Conservation (phyloP, 2,329 filamentous ascomycete species). For the Neopestalotiopsis sp. region DNA sequence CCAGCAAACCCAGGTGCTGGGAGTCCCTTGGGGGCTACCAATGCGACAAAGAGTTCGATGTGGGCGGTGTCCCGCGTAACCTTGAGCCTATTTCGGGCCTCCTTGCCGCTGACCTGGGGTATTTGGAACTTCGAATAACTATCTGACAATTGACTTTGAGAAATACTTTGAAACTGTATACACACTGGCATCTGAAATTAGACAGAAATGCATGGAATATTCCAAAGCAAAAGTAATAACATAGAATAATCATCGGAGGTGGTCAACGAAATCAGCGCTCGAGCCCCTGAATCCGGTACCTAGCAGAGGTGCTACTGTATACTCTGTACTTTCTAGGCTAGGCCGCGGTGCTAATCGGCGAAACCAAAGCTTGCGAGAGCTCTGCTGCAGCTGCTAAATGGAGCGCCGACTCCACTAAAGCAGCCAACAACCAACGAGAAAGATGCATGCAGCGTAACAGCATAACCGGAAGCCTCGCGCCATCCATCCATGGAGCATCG, state of each 20-base stretch:
- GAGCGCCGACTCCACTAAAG: slow-evolving; percentile 9
- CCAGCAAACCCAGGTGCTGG: not conserved
- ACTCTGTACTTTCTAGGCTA: not conserved
- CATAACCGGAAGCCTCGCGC: not conserved
- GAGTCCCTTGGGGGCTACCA: not conserved
- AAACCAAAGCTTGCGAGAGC: not conserved
- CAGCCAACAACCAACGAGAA: slow-evolving; percentile 5
- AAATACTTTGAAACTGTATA: not conserved
- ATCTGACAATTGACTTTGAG: not conserved
- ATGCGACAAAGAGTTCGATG: not conserved
- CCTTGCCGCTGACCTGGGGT: not conserved
- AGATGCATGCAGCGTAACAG: not conserved
- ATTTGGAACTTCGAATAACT: not conserved
- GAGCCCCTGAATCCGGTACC: not conserved
- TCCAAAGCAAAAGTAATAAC: not conserved
- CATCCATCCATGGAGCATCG: not conserved
- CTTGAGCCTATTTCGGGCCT: not conserved
- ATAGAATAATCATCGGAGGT: not conserved
- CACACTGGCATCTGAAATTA: not conserved
- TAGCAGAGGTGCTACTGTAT: not conserved
- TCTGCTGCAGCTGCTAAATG: not conserved
- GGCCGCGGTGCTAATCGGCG: slow-evolving; percentile 1
- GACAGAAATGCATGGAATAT: not conserved
- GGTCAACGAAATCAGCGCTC: not conserved
- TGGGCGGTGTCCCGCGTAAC: not conserved